Conservation (phyloP, 208 protist genomes). For the Zelonia costaricensis region DNA sequence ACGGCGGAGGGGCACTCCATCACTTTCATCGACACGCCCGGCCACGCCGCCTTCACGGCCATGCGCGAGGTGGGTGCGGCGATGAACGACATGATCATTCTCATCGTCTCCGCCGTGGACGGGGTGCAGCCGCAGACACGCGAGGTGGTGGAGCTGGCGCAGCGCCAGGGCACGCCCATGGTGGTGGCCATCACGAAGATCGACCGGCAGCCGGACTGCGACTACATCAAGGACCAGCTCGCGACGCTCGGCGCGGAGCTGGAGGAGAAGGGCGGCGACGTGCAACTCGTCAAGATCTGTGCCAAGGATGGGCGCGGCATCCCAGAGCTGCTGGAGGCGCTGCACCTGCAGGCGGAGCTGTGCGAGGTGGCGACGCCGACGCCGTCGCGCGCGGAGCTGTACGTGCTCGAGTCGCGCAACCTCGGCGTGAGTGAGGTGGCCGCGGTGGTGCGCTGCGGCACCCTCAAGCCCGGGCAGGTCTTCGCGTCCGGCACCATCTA, state of each 20-base stretch:
- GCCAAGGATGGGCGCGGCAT: slow-evolving; percentile 88
- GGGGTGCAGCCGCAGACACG: slow-evolving; percentile 95
- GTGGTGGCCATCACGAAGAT: slow-evolving; percentile 98
- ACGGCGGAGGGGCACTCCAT: slow-evolving; percentile 60
- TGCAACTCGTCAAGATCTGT: slow-evolving; percentile 91
- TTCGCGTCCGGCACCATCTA: slow-evolving; percentile 81
- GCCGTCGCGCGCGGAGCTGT: slow-evolving; percentile 79
- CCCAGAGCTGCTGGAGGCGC: slow-evolving; percentile 86
- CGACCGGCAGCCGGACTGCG: slow-evolving; percentile 89
- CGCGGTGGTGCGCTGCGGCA: slow-evolving; percentile 84
- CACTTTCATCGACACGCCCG: slow-evolving; percentile 99
- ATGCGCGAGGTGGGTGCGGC: slow-evolving; percentile 95
- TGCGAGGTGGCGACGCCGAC: slow-evolving; percentile 81
- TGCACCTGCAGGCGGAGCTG: slow-evolving; percentile 89
- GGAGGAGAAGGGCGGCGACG: slow-evolving; percentile 95
- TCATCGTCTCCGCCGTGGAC: slow-evolving; percentile 96
- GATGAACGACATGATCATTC: slow-evolving; percentile 97
- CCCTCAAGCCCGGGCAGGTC: slow-evolving; percentile 62
- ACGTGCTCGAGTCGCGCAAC: slow-evolving; percentile 91
- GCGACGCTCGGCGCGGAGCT: slow-evolving; percentile 71
- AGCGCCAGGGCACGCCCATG: slow-evolving; percentile 73
- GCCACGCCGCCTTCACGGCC: slow-evolving; percentile 95
- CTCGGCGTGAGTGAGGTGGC: slow-evolving; percentile 48
- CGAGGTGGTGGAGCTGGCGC: slow-evolving; percentile 91
- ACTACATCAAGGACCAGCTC: slow-evolving; percentile 86